Base-by-base conservation (phyloP, 345 rosid species). In the Arabidopsis thaliana region DNA sequence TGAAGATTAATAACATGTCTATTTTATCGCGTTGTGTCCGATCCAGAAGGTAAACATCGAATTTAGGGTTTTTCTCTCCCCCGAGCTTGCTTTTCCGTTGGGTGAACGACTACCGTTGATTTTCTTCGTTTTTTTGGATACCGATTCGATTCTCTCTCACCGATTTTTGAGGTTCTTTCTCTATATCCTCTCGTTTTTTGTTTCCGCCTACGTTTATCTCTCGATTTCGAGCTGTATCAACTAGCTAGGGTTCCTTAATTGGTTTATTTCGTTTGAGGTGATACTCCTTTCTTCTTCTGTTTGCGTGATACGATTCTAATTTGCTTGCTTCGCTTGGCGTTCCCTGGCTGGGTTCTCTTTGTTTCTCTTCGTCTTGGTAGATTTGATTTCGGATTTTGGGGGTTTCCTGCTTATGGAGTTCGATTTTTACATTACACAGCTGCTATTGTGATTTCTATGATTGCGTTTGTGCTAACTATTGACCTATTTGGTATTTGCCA, bases 61-160 rank as follows among this genome's bases (percentile, higher is more conserved):
- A 63, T 63, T 63, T 63, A 63, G 83, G 83, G 83, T 80, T 80
- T 75, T 71, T 56, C 71, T 69, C 67, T 69, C 33, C 12, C 30
- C 34, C 65, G 50, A 73, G 65, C 69, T 60, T 62, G 65, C 69
- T 60, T 62, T 49, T 53, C 48, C 72, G 56, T 78, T 65, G 77
- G 40, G 28, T 59, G 46, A 71, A 78, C 82, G 69, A 63, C 67
- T 48, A 62, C 72, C 76, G 63, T 74, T 75, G 22, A 65, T 67
- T 78, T 34, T 59, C 71, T 40, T 63, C 71, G 65, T 41, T 63
- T 72, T n/a, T 4, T 6, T 36, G 9, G 71, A 71, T 77, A 16
- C 64, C 52, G 78, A 72, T 73, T 73, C 49, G 73, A 68, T 79
- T 67, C 75, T 74, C 61, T 74, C 82, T 79, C 20, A 5, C 75